Percentiles rank a stretch among this genome's conserved stretches.
Conservation (phyloP, 148 eudicot genomes). For the Dysphania ambrosioides region DNA sequence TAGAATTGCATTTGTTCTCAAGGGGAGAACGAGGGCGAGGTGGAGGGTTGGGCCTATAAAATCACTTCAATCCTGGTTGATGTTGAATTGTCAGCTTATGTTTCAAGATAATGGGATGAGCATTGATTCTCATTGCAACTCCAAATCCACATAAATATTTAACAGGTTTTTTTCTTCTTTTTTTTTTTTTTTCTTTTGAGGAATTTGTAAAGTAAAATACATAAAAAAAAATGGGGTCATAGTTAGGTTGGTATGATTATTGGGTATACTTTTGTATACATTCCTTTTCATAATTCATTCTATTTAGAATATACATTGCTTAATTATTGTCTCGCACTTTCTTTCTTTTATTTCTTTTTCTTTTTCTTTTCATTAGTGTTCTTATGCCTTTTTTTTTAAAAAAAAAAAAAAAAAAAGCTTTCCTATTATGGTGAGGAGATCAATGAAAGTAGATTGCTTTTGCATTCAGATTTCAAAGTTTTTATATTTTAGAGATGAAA, state of each 20-base stretch:
- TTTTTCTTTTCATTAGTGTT: background rate
- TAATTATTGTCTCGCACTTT: background rate
- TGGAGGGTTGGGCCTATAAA: conserved; percentile 66
- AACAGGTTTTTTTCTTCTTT: background rate
- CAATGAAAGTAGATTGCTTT: background rate
- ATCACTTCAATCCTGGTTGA: conserved; percentile 53
- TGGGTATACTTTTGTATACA: conserved; percentile 3
- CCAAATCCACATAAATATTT: conserved; percentile 43
- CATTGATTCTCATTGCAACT: conserved; percentile 44
- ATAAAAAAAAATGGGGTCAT: background rate
- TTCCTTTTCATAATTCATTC: background rate
- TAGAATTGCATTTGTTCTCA: conserved; percentile 38
- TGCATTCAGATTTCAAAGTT: background rate
- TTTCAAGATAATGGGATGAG: conserved; percentile 34
- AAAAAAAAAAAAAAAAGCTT: too few species aligned
- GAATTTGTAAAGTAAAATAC: background rate
- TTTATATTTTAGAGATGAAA: too few species aligned
- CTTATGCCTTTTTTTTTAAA: too few species aligned
- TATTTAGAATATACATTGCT: background rate
- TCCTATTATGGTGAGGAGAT: too few species aligned
- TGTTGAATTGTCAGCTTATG: conserved; percentile 45
- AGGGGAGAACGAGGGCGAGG: conserved; percentile 49
- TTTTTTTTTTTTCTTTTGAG: background rate
- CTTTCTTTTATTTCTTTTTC: background rate
- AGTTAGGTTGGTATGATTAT: background rate